Evolutionary conservation across 225 moss, liverwort and hornwort genomes (phyloP), one percentile per base, ranked within the genome.

Genomic region (Neckera pumila): DNA sequence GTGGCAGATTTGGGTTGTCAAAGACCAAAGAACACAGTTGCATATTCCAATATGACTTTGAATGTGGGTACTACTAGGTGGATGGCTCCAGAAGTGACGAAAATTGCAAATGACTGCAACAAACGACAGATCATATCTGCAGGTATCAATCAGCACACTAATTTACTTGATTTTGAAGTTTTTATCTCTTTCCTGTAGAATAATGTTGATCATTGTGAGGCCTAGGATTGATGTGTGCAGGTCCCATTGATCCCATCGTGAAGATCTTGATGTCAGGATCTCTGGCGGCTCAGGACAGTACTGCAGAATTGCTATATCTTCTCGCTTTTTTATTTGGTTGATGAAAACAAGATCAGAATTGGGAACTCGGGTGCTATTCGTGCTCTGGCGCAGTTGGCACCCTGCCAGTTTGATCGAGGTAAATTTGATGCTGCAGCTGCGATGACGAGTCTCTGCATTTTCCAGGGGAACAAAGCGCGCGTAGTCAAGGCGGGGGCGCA

Each of bases 301-400:
- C 96, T 3, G 96, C 95, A 19, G 98, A 96, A 36, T 92, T 95
- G 21, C 90, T 97, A 30, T 98, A 96, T 85, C 92, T 93, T 84
- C 93, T 98, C 69, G 97, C 96, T 18, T n/a, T n/a, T n/a, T n/a
- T n/a, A n/a, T n/a, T 90, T 97, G 54, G 92, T 95, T 17, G 92
- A 94, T 51, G 97, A 93, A 25, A 92, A 98, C 87, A 97, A 98
- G 89, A 91, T 97, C 2, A 93, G 91, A 11, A 98, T 96, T 10
- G 97, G 98, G 9, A 90, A 61, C 47, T 93, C 93, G 7, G 92
- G 94, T 51, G 98, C 98, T 9, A 93, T 97, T 36, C 95, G 91
- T 6, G 93, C 96, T 5, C 86, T 96, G 51, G 95, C 94, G 31
- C 92, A 93, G 10, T 71, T 98, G 31, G 19, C 3, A 75, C 28